Evolutionary conservation across 768 basidiomycete genomes (phyloP).

Genomic region (Boletus tomentosulus): DNA sequence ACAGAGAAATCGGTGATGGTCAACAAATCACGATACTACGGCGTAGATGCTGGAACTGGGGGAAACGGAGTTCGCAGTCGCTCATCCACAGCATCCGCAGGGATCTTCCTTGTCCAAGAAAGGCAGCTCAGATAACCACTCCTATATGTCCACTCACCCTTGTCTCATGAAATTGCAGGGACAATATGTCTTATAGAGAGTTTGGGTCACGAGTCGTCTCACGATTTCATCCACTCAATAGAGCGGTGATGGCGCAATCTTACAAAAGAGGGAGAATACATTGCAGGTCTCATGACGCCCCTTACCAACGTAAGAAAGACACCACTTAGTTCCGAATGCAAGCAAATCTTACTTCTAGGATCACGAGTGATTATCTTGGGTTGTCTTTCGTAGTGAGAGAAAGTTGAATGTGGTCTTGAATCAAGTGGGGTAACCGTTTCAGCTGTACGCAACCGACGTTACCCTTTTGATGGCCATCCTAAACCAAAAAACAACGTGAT

Average conservation of each 20-base stretch:
- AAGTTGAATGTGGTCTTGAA: background rate
- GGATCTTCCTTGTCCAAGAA: background rate
- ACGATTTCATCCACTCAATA: too few species aligned
- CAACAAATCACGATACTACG: too few species aligned
- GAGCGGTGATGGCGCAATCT: background rate
- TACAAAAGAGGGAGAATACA: background rate
- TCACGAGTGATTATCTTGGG: too few species aligned
- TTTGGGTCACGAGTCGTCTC: too few species aligned
- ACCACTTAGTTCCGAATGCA: too few species aligned
- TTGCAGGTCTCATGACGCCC: background rate
- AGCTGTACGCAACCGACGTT: background rate
- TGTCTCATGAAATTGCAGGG: too few species aligned
- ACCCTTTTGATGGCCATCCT: too few species aligned
- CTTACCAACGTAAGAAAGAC: background rate
- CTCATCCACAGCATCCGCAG: background rate
- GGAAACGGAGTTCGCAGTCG: too few species aligned
- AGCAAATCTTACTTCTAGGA: too few species aligned
- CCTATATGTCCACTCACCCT: background rate
- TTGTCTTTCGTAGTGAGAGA: too few species aligned
- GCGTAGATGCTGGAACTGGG: too few species aligned
- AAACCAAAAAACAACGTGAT: background rate
- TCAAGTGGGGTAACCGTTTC: background rate
- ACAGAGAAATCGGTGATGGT: background rate
- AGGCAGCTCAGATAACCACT: background rate
- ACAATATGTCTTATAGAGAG: too few species aligned